phyloP scores from a whole-genome alignment of 305 asterid species.

The Euphrasia arctica region DNA sequence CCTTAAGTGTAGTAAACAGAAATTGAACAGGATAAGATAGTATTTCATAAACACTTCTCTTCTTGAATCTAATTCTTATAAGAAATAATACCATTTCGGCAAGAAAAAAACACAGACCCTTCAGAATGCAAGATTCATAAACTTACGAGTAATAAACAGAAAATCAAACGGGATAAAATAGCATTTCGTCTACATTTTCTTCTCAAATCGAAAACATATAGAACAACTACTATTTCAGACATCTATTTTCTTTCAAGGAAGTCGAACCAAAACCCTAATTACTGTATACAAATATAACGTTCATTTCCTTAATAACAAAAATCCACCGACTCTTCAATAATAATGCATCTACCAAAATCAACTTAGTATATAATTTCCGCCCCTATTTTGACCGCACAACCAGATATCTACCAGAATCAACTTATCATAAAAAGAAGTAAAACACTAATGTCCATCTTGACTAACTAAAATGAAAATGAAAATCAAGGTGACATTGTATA shows the following conservation, averaged over 20 bases:
- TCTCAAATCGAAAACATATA: background rate
- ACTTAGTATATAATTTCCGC: background rate
- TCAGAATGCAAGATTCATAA: background rate
- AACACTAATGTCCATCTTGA: background rate
- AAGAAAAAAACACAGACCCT: background rate
- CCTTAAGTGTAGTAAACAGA: background rate
- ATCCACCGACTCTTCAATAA: too few species aligned
- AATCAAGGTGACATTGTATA: background rate
- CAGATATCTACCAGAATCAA: conserved; percentile 12
- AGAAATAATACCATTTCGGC: background rate
- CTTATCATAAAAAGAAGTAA: background rate
- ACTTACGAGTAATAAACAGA: background rate
- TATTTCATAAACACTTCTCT: background rate
- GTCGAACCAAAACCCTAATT: conserved; percentile 10
- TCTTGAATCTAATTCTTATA: background rate
- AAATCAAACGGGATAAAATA: background rate
- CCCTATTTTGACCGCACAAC: conserved; percentile 7
- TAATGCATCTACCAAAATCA: conserved; percentile 3
- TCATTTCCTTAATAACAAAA: background rate
- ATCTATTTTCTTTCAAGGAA: background rate
- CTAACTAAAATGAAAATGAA: conserved; percentile 17
- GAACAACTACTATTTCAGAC: background rate
- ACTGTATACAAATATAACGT: background rate
- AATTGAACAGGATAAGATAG: background rate
- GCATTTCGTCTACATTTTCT: conserved; percentile 1